Conservation (phyloP, 441 rosid genomes). For the Croton laevigatus region DNA sequence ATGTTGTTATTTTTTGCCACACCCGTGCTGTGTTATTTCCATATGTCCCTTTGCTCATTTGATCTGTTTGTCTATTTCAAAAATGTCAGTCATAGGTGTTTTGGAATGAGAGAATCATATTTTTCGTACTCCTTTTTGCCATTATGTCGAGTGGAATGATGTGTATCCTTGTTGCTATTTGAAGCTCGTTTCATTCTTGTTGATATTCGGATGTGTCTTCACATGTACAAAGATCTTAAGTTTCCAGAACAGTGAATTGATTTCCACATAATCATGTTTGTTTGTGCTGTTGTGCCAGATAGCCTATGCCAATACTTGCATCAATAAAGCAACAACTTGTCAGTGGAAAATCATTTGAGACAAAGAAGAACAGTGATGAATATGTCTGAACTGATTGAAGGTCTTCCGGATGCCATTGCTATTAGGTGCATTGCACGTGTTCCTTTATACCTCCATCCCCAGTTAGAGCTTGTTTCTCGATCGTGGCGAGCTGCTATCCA, state of each 20-base stretch:
- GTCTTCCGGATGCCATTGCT: slow-evolving; percentile 90
- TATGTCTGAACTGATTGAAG: slow-evolving; percentile 88
- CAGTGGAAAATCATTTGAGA: slow-evolving; percentile 21
- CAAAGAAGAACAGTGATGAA: slow-evolving; percentile 36
- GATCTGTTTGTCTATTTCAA: neutral
- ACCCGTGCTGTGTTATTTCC: neutral
- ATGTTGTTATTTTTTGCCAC: neutral
- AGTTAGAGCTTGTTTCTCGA: slow-evolving; percentile 75
- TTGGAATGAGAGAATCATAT: neutral
- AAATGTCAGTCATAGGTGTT: no score
- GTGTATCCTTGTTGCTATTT: neutral
- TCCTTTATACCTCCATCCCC: slow-evolving; percentile 68
- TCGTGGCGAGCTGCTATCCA: slow-evolving; percentile 80
- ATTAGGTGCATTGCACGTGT: slow-evolving; percentile 87
- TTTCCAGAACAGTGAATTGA: neutral
- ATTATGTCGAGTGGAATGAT: neutral
- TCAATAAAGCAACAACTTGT: slow-evolving; percentile 12
- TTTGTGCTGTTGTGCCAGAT: slow-evolving; percentile 28
- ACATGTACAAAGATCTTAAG: slow-evolving; percentile 7
- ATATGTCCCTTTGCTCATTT: neutral
- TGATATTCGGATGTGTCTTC: neutral
- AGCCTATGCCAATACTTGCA: slow-evolving; percentile 13
- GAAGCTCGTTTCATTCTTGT: neutral
- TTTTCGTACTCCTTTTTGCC: neutral
- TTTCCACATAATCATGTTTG: neutral